phyloP scores from a whole-genome alignment of 441 rosid genomes.

The Hypseocharis bilobata region DNA sequence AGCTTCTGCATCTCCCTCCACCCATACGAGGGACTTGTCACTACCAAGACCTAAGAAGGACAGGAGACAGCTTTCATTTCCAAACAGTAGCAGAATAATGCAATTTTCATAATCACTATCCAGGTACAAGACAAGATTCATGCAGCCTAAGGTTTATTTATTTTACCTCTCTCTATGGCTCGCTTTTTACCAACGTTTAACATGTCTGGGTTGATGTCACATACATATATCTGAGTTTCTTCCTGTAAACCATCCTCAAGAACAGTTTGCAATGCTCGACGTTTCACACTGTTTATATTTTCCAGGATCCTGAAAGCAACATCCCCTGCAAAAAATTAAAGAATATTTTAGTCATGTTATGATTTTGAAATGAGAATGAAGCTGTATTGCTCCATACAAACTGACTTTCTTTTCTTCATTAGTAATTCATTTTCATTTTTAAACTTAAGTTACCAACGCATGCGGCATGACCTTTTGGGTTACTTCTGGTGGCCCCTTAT shows the following conservation, averaged over 20 bases:
- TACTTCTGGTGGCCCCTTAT: not conserved
- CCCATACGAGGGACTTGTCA: slow-evolving; percentile 67
- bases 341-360: slow-evolving; percentile 4
- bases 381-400: not conserved
- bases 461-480: too few relatives aligned
- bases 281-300: slow-evolving; percentile 38
- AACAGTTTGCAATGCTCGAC: slow-evolving; percentile 50
- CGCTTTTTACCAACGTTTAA: slow-evolving; percentile 69
- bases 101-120: not conserved
- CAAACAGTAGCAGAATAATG: slow-evolving; percentile 3
- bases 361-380: not conserved
- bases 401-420: not conserved
- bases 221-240: slow-evolving; percentile 66
- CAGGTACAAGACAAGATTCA: not conserved
- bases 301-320: slow-evolving; percentile 78
- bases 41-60: slow-evolving; percentile 42
- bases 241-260: slow-evolving; percentile 47
- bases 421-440: not conserved
- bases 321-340: slow-evolving; percentile 55
- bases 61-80: slow-evolving; percentile 5
- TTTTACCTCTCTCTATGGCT: slow-evolving; percentile 65
- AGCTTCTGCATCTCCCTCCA: slow-evolving; percentile 87
- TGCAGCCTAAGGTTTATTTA: not conserved
- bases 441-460: not conserved
- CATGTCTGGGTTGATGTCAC: slow-evolving; percentile 92